Conservation (phyloP, 1,139 yeast species). For the Debaryomyces udenii region DNA sequence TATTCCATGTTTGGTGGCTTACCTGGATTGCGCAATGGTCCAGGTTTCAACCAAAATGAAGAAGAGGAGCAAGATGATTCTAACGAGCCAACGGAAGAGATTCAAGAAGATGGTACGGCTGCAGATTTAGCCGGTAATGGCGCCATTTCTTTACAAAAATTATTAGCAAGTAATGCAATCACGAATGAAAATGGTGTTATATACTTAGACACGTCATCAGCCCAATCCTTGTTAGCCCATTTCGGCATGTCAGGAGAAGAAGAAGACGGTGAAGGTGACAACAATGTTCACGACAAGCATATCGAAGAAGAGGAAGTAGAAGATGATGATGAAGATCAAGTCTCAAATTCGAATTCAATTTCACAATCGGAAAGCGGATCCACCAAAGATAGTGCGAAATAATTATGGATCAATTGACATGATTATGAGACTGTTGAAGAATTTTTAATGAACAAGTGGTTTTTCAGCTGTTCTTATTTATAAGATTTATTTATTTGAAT, state of each 20-base stretch:
- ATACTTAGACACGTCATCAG: conserved; percentile 53
- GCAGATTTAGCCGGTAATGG: conserved; percentile 34
- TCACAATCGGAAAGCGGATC: conserved; percentile 2
- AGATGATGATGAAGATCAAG: conserved; percentile 14
- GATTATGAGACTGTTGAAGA: conserved; percentile 7
- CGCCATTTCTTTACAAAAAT: conserved; percentile 54
- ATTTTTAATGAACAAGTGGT: too few species aligned
- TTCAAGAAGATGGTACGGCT: conserved; percentile 20
- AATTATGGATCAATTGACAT: neutral
- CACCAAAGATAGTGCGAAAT: conserved; percentile 3
- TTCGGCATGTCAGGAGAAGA: conserved; percentile 46
- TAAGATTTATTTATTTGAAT: neutral
- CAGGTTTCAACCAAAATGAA: conserved; percentile 16
- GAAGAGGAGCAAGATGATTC: conserved; percentile 15
- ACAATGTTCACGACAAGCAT: conserved; percentile 26
- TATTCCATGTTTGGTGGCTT: conserved; percentile 27
- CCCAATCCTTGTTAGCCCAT: conserved; percentile 52
- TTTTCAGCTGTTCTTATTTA: neutral
- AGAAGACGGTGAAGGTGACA: conserved; percentile 26
- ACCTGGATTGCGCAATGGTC: conserved; percentile 23
- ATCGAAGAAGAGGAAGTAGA: conserved; percentile 30
- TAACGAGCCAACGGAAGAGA: conserved; percentile 28
- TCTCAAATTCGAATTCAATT: conserved; percentile 4
- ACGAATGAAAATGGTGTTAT: conserved; percentile 61
- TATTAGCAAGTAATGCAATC: conserved; percentile 54